Conservation (phyloP, 2,329 filamentous ascomycete species). For the Fusarium tjaetaba region DNA sequence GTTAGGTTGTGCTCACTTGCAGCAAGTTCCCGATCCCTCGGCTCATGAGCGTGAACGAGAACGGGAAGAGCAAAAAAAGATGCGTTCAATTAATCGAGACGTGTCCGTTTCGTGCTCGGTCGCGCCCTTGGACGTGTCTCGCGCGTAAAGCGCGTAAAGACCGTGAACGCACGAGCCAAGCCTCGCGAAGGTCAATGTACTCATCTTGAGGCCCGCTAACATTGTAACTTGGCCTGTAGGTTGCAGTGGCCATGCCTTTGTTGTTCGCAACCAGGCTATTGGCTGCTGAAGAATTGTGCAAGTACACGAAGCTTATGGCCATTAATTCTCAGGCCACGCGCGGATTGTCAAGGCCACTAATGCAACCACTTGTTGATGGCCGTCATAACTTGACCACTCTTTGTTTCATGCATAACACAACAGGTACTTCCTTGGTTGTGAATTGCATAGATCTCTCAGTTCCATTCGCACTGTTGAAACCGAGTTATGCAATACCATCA, state of each 20-base stretch:
- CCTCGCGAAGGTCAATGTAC: neutral
- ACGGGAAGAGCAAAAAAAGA: slow-evolving; percentile 16
- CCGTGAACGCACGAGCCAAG: slow-evolving; percentile 35
- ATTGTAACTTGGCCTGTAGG: slow-evolving; percentile 2
- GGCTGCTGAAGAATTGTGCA: neutral
- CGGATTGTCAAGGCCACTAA: slow-evolving; percentile 25
- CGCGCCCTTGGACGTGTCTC: slow-evolving; percentile 48
- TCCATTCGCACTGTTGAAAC: neutral
- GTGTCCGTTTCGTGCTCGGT: slow-evolving; percentile 57
- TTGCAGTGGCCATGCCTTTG: slow-evolving; percentile 6
- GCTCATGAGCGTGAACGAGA: slow-evolving; percentile 20
- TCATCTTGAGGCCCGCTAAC: slow-evolving; percentile 12
- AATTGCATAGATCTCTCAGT: neutral
- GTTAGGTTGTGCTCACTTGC: slow-evolving; percentile 37
- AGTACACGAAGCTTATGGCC: slow-evolving; percentile 8
- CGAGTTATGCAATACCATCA: neutral
- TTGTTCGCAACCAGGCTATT: slow-evolving; percentile 14
- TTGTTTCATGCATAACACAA: slow-evolving; percentile 3
- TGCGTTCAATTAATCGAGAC: slow-evolving; percentile 51
- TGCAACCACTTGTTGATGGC: slow-evolving; percentile 38
- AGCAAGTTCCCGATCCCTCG: slow-evolving; percentile 21
- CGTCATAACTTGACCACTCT: slow-evolving; percentile 11
- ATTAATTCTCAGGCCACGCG: slow-evolving; percentile 18
- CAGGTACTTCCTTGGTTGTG: neutral
- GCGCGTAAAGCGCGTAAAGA: slow-evolving; percentile 39